Evolutionary conservation across 805 yeast species (phyloP), one percentile per base, ranked within the genome.

Genomic region (Wickerhamiella lipophila): DNA sequence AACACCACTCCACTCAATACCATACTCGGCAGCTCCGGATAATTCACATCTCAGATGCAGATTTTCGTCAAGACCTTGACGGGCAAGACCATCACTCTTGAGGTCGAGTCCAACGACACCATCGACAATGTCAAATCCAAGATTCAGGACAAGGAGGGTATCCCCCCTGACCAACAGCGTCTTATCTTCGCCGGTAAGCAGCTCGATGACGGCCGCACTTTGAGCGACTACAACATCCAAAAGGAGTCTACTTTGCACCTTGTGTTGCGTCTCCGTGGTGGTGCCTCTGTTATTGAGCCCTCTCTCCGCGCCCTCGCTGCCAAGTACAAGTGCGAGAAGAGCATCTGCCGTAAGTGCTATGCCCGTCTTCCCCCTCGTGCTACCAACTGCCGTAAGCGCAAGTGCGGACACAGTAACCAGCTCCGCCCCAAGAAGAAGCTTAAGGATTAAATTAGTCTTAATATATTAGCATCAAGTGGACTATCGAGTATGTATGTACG

Each of bases 311-410:
- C 89, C 66, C 81, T 92, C 69, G 98, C 98, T 74, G 85, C 96
- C 71, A 92, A 92, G 78, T 92, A 83, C 89, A 92, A 92, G 94
- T 92, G 97, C 81, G 98, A 92, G 62, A 92, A 92, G 78, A 73
- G 95, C 61, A 89, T 92, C 73, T 92, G 98, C 82, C 94, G 98
- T 77, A 85, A 88, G 74, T 92, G 98, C 80, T 92, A 92, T 83
- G 96, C 98, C 67, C 92, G 98, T 81, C 88, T 92, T 71, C 98
- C 98, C 70, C 96, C 98, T 76, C 94, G 97, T 84, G 98, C 98
- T 67, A 92, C 97, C 76, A 92, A 92, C 96, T 92, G 98, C 83
- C 87, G 98, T 81, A 92, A 92, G 97, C 87, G 96, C 86, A 92
- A 92, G 83, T 92, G 98, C 78, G 98, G 98, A 70, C 98, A 92